Base-by-base conservation (phyloP, 2,329 filamentous ascomycete genomes). In the Nannizziopsis barbatae region DNA sequence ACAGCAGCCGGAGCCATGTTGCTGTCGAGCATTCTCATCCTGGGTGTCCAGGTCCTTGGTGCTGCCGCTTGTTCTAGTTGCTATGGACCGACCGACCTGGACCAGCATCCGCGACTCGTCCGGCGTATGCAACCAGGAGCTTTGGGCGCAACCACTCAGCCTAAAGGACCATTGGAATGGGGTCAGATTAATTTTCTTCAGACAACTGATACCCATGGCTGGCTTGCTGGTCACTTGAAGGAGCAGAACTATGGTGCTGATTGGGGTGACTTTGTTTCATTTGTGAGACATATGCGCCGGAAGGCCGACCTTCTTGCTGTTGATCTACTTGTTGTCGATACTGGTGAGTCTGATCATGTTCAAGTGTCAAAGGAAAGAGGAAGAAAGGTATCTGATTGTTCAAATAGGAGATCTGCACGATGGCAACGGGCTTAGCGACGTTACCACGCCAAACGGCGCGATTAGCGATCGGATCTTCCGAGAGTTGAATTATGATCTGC, bases 251-350 rank as follows among this genome's bases (percentile, higher is more conserved):
- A 93, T 67, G 89, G 86, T 5, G 90, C 87, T 40, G 92, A 98
- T 41, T 96, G 92, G 88, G 92, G 92, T 51, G 92, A 98, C 68
- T 98, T 96, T 66, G 77, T 96, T 58, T 95, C 90, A 5, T 95
- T 98, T 62, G 80, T 89, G 32, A 74, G 82, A 33, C 87, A 90
- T 62, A 80, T 98, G 74, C 83, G 79, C 49, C 75, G 80, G 56
- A 81, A 79, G 60, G 87, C 88, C 46, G 85, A 95, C 60, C 76
- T 80, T 1, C 75, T 82, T 46, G 87, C 86, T 36, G 79, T 78
- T 20, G 92, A 98, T 63, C 71, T 98, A n/a, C 71, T 98, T n/a
- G 72, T 98, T n/a, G 72, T 98, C 53, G 92, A 98, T 62, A 95
- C 89, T 0, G 92, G 92, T 53, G 81, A 78, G 79, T 27, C 22